Evolutionary conservation across 2,329 filamentous ascomycete species (phyloP), one percentile per base, ranked within the genome.

Genomic region (Penicillium paneum): DNA sequence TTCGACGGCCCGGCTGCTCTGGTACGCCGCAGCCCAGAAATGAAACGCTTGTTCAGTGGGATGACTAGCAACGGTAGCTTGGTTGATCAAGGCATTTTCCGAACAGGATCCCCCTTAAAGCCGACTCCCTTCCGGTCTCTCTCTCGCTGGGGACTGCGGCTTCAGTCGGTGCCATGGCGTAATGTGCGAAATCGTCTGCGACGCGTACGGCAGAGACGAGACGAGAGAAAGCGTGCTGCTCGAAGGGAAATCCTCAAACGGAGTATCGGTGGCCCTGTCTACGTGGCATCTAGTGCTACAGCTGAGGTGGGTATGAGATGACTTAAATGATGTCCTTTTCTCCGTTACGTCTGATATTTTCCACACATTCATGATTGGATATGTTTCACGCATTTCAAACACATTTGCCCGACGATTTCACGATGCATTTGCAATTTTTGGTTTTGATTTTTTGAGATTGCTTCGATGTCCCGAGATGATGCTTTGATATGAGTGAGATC

Each of bases 201-300:
- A 35, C 76, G 78, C 40, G 64, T 70, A n/a, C 70, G 72, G 55
- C 71, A 74, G 58, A 65, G 67, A 48, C 73, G 75, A 45, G 74
- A 76, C 46, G 76, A 80, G 54, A 69, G 73, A 50, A 76, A 72
- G 57, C 74, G 76, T 48, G 80, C 85, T 66, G 79, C 76, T 59
- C 71, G 80, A 55, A 74, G 83, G 56, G 75, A 81, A 57, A 76
- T 72, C 54, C 70, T 86, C 47, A 78, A 82, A 58, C 75, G 77
- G 52, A 81, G 77, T 52, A 86, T 86, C 63, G 79, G 79, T 1
- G 68, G 69, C 15, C 71, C 73, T 52, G 73, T 76, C 12, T 58
- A 74, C 41, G 67, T 73, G 21, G 67, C 70, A 54, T 72, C 71
- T 8, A 67, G 70, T 49, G 64, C 67, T 51, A 60, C 56, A 17